Evolutionary conservation across 2,329 filamentous ascomycete genomes (phyloP).

Genomic region (Fusarium incarnatum): DNA sequence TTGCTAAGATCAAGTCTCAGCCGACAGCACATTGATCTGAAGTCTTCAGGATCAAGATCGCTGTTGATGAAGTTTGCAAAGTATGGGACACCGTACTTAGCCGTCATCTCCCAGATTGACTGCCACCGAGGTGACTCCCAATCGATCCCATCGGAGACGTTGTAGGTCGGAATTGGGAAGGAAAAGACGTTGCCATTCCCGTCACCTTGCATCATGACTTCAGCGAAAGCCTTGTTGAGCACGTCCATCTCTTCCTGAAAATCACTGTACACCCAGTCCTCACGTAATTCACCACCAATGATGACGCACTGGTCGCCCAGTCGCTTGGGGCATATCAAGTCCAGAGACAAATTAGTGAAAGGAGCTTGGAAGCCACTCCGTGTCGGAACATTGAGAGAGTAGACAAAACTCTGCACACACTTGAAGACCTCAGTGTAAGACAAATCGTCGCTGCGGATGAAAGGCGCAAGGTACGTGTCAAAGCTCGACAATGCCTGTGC

Average conservation of each 20-base stretch:
- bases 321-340: conserved; percentile 37
- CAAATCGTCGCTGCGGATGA: conserved; percentile 36
- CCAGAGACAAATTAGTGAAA: conserved; percentile 42
- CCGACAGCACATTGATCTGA: conserved; percentile 43
- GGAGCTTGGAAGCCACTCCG: conserved; percentile 44
- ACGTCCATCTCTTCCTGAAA: conserved; percentile 45
- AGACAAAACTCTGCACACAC: conserved; percentile 42
- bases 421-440: conserved; percentile 42
- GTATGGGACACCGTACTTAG: conserved; percentile 43
- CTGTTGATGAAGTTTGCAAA: conserved; percentile 46
- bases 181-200: conserved; percentile 45
- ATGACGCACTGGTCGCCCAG: conserved; percentile 33
- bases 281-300: conserved; percentile 31
- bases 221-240: conserved; percentile 42
- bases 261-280: conserved; percentile 37
- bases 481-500: conserved; percentile 41
- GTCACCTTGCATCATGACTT: conserved; percentile 44
- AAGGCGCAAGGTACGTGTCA: conserved; percentile 41
- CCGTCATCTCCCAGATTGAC: conserved; percentile 43
- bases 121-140: conserved; percentile 44
- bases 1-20: conserved; percentile 43
- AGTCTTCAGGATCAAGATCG: conserved; percentile 42
- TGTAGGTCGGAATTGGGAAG: conserved; percentile 43
- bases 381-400: conserved; percentile 44
- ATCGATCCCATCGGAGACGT: conserved; percentile 39